Percentiles rank a stretch among this genome's conserved stretches.
Conservation (phyloP, 179 eudicot species). For the Heliamphora pulchella region DNA sequence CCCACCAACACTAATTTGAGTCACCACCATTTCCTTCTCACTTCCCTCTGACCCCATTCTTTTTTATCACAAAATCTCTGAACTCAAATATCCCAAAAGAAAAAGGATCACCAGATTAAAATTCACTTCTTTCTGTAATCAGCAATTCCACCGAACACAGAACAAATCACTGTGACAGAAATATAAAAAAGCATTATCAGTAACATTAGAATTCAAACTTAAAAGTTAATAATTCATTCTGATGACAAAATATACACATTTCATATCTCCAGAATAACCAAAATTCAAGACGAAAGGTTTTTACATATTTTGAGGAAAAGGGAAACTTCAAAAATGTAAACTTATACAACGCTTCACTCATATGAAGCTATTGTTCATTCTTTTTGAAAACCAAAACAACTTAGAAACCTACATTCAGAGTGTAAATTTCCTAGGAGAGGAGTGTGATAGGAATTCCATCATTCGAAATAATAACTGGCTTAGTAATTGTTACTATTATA, state of each 20-base stretch:
- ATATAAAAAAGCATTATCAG: not conserved
- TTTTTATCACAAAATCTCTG: not conserved
- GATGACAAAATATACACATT: not conserved
- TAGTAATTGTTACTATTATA: no score
- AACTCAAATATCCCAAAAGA: not conserved
- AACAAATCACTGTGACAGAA: not conserved
- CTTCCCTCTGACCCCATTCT: slow-evolving; percentile 46
- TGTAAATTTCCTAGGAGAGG: not conserved
- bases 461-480: not conserved
- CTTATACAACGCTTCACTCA: not conserved
- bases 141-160: not conserved
- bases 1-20: slow-evolving; percentile 81
- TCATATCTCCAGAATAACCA: not conserved
- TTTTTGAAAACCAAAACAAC: not conserved
- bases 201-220: not conserved
- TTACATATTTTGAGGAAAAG: not conserved
- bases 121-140: not conserved
- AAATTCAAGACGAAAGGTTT: not conserved
- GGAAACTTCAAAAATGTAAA: not conserved
- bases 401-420: not conserved
- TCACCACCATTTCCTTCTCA: slow-evolving; percentile 43
- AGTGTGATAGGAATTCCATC: no score
- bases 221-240: not conserved
- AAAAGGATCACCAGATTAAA: not conserved
- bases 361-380: not conserved